Base-by-base conservation (phyloP, 371 early-diverging fungal species). In the Globomyces sp. region DNA sequence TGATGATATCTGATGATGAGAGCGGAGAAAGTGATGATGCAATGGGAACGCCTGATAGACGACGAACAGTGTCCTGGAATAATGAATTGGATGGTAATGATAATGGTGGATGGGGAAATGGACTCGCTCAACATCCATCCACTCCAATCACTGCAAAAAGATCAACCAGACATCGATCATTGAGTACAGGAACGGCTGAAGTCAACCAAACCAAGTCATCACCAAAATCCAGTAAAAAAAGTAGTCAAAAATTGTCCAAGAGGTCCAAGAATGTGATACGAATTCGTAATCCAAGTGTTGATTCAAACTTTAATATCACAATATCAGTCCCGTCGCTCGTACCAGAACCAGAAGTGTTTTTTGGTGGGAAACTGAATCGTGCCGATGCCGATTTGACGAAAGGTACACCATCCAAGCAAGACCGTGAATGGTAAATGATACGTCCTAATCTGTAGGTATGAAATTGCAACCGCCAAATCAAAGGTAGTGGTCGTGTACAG, bases 351-450 rank as follows among this genome's bases (percentile, higher is more conserved):
- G 52, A 51, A 34, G 41, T 47, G 47, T 75, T 67, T 36, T 87
- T 87, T 76, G 87, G 85, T 10, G 78, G 86, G 24, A 80, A 82
- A 63, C 58, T 89, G 40, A 80, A 79, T 0, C 71, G 70, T 50
- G 78, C 73, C 36, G 86, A 90, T 46, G 82, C 87, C 0, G 79
- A 83, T 66, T 80, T 77, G 24, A 71, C 76, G 9, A 74, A 78
- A 13, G 82, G 84, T 39, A 76, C 75, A 0, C 88, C 90, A 0
- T 69, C 65, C 40, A 72, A 75, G 4, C 37, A n/a, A 1, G 90
- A 87, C 57, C 79, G 79, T 42, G 64, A 65, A 1, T 58, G 71
- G 2, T 89, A 84, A 68, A 79, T 80, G 24, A 24, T 24, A 24
- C 24, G 24, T 24, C 24, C 24, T 24, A 24, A 24, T 24, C 24